phyloP scores from a whole-genome alignment of 2,329 filamentous ascomycete species.

The Emergomyces orientalis region DNA sequence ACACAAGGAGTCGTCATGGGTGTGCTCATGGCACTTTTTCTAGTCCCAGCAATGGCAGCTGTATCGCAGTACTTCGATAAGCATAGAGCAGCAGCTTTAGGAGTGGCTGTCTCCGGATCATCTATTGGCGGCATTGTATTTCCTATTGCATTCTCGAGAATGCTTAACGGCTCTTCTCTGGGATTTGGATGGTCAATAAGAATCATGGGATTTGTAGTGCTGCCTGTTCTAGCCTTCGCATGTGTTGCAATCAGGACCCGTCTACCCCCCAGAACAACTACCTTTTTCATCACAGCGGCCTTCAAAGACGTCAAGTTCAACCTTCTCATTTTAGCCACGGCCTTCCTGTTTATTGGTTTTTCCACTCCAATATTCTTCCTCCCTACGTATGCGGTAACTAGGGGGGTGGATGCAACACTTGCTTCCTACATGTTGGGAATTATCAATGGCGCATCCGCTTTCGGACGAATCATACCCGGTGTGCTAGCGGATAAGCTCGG shows the following conservation, averaged over 20 bases:
- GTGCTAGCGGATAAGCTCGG: constrained; percentile 28
- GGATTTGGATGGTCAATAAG: constrained; percentile 47
- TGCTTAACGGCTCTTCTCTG: constrained; percentile 39
- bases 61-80: constrained; percentile 42
- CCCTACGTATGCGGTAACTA: constrained; percentile 20
- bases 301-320: constrained; percentile 20
- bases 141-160: constrained; percentile 40
- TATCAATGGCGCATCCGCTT: constrained; percentile 27
- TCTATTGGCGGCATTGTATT: constrained; percentile 47
- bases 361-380: constrained; percentile 28
- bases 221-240: constrained; percentile 37
- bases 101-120: constrained; percentile 39
- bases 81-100: constrained; percentile 41
- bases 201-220: constrained; percentile 44
- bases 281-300: constrained; percentile 17
- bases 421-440: constrained; percentile 24
- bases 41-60: constrained; percentile 39
- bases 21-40: constrained; percentile 33
- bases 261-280: constrained; percentile 19
- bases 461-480: constrained; percentile 29
- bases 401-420: constrained; percentile 19
- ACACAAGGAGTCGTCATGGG: constrained; percentile 31
- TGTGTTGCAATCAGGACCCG: constrained; percentile 20
- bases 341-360: constrained; percentile 23
- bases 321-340: constrained; percentile 17